Evolutionary conservation across 805 yeast species (phyloP), one percentile per base, ranked within the genome.

Genomic region (Yarrowia bubula): DNA sequence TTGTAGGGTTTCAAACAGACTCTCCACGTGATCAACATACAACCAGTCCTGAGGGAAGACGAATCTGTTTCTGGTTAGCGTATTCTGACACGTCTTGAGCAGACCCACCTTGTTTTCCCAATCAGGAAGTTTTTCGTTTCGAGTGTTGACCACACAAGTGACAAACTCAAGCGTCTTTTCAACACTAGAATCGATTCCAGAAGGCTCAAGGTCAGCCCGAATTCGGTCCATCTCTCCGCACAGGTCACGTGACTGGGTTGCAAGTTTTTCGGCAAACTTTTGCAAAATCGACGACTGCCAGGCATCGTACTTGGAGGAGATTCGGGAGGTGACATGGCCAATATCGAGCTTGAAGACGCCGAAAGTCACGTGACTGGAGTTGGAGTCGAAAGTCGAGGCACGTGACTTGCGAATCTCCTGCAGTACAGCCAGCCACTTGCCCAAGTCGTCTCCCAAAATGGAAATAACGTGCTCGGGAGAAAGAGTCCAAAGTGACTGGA

Each of bases 401-500:
- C 86, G 76, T 1, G 81, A 75, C 4, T 71, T 68, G 17, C 81
- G 74, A 11, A 86, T 73, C 8, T 83, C 83, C 0, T 74, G 71
- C 22, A 86, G 72, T 1, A 80, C 69, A 0, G 74, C 72, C 32
- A 83, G 70, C 93, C 95, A 89, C 4, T 67, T 63, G 0, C 66
- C 65, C 11, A 85, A 53, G 62, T 78, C 76, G 2, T 64, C 67
- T 0, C 76, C 78, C 2, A 84, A 70, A 9, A 68, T 62, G 1
- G 68, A 66, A 28, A 74, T 74, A 3, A 84, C 80, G 0, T 77
- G 77, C 1, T 78, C 80, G 0, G 80, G 69, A 13, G 80, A 77
- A 9, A 86, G 69, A 67, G 83, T 86, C 90, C 92, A 86, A 4
- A 88, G 72, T 0, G 80, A 73, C 70, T 86, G 88, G 32, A 87